Evolutionary conservation across 2,329 filamentous ascomycete species (phyloP).

Genomic region (Botrytis tulipae): DNA sequence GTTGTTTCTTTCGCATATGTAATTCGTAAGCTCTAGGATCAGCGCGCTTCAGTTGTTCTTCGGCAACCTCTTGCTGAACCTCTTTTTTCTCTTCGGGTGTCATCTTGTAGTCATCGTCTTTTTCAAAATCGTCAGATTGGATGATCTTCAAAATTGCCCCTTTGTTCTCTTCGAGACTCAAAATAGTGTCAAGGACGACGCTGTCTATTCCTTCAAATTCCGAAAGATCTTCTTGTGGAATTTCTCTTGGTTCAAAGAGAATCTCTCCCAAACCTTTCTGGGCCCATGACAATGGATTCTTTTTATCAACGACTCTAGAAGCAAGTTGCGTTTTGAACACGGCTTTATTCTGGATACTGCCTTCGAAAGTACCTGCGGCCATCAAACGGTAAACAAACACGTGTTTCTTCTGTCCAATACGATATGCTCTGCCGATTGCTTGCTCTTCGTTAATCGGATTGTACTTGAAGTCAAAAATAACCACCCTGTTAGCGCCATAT

Average conservation of each 20-base stretch:
- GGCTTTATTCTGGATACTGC: conserved; percentile 67
- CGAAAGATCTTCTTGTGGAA: conserved; percentile 51
- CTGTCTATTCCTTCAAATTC: conserved; percentile 58
- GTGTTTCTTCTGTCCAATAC: conserved; percentile 75
- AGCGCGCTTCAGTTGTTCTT: conserved; percentile 36
- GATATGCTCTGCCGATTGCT: conserved; percentile 81
- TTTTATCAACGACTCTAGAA: conserved; percentile 78
- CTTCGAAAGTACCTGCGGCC: conserved; percentile 76
- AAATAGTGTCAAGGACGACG: conserved; percentile 54
- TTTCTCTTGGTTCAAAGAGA: conserved; percentile 56
- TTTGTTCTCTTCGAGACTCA: not conserved
- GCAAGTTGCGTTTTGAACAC: conserved; percentile 83
- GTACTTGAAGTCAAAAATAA: conserved; percentile 81
- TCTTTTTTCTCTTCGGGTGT: conserved; percentile 60
- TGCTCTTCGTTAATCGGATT: conserved; percentile 83
- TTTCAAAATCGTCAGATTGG: conserved; percentile 70
- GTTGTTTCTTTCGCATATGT: conserved; percentile 9
- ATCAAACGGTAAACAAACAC: conserved; percentile 85
- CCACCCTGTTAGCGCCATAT: conserved; percentile 76
- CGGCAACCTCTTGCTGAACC: conserved; percentile 47
- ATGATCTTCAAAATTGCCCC: conserved; percentile 54
- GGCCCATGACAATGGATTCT: conserved; percentile 68
- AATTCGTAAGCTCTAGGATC: conserved; percentile 29
- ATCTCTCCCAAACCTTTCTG: conserved; percentile 53
- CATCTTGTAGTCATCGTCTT: conserved; percentile 63